Conservation (phyloP, 2,329 filamentous ascomycete species). For the Chaetoscypha palmicola region DNA sequence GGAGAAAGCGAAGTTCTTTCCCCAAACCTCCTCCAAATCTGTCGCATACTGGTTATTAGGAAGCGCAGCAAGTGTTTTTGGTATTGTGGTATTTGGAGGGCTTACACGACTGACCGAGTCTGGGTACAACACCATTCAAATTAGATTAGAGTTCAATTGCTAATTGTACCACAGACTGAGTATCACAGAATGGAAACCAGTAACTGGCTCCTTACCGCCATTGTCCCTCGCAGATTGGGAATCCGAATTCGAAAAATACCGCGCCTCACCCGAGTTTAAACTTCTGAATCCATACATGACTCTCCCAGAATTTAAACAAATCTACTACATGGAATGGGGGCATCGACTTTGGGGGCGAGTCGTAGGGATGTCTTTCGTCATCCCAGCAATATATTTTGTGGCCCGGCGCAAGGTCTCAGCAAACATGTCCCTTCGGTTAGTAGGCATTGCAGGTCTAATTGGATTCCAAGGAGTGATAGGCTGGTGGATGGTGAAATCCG, state of each 20-base stretch:
- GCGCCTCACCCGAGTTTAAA: slow-evolving; percentile 84
- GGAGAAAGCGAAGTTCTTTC: slow-evolving; percentile 22
- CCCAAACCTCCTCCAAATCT: slow-evolving; percentile 58
- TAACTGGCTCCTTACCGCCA: slow-evolving; percentile 86
- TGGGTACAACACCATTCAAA: slow-evolving; percentile 53
- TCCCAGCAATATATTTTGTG: slow-evolving; percentile 85
- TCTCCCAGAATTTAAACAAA: slow-evolving; percentile 90
- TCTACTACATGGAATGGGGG: slow-evolving; percentile 99
- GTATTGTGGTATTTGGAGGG: slow-evolving; percentile 92
- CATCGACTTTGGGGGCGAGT: slow-evolving; percentile 92
- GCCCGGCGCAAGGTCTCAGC: slow-evolving; percentile 69
- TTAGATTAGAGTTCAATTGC: background rate
- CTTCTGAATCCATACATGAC: slow-evolving; percentile 90
- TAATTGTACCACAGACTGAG: slow-evolving; percentile 58
- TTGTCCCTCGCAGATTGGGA: slow-evolving; percentile 78
- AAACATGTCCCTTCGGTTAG: slow-evolving; percentile 68
- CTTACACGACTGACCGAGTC: slow-evolving; percentile 93
- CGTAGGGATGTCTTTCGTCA: slow-evolving; percentile 80
- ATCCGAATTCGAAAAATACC: slow-evolving; percentile 87
- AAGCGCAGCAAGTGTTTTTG: slow-evolving; percentile 89
- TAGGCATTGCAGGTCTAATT: slow-evolving; percentile 81
- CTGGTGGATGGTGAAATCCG: slow-evolving; percentile 99
- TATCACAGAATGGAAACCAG: slow-evolving; percentile 97
- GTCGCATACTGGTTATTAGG: slow-evolving; percentile 91
- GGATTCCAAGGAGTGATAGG: slow-evolving; percentile 93